Evolutionary conservation across 2,329 filamentous ascomycete genomes (phyloP), one percentile per base, ranked within the genome.

Genomic region (Rutstroemia sp.): DNA sequence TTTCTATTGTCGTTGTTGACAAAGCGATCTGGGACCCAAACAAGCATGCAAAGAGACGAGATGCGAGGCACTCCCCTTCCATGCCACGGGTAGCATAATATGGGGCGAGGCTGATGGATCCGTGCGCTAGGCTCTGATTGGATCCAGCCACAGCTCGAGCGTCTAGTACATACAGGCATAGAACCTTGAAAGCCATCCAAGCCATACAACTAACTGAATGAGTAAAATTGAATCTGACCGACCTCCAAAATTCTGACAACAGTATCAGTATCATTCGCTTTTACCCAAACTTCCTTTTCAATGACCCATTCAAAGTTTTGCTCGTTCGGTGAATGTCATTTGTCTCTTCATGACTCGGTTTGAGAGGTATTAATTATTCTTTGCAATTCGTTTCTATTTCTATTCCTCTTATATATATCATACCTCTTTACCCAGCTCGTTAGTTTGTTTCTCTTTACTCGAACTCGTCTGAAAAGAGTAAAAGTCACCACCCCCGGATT

Each of bases 171-270:
- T 30, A 30, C 27, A 30, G 10, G 27, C 27, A 30, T 52, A 45
- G 34, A 39, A 52, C 25, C 38, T 53, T 27, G 47, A 30, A 36
- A 47, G 12, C 27, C 51, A 30, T 48, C 38, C 12, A 30, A 25
- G 19, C 38, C 30, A 54, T 54, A 30, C 19, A 39, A 48, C 47
- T 54, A 54, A 48, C 44, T 23, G 39, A 30, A 14, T 42, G 36
- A 56, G 48, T 44, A 54, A 42, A 56, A 51, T 56, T 42, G 44
- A 54, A 54, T 54, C 51, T 54, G 51, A 54, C 44, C 51, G 34
- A 54, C 51, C 23, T 38, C 51, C 8, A 48, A 36, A 40, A 30
- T 48, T 54, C 48, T 40, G n/a, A 48, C 25, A 42, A 54, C 25
- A 42, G 39, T 48, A 40, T 34, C 23, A 23, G 23, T 23, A 23